phyloP scores from a whole-genome alignment of 108 stramenopile species.

The Licmophora abbreviata region DNA sequence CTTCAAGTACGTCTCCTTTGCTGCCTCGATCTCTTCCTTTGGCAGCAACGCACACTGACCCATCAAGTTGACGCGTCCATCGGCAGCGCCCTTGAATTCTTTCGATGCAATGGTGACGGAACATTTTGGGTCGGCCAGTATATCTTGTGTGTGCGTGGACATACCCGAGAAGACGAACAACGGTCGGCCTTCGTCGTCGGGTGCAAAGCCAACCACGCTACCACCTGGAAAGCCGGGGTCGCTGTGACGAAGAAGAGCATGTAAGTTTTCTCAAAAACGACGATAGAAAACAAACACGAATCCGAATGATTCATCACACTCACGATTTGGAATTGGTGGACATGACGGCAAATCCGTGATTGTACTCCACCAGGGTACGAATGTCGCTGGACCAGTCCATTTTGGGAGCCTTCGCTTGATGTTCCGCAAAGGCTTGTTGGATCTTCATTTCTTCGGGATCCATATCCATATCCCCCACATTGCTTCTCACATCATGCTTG shows the following conservation, averaged over 20 bases:
- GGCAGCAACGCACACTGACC: conserved; percentile 61
- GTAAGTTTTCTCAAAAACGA: not conserved
- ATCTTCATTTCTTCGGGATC: conserved; percentile 47
- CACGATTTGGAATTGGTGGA: conserved; percentile 71
- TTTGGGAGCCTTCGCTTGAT: conserved; percentile 69
- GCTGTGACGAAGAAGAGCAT: conserved; percentile 10
- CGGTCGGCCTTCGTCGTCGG: conserved; percentile 86
- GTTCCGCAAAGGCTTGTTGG: conserved; percentile 34
- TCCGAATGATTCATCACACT: conserved; percentile 6
- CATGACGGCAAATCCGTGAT: conserved; percentile 88
- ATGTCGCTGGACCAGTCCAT: conserved; percentile 58
- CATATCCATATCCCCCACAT: conserved; percentile 23
- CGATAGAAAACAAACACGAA: not conserved
- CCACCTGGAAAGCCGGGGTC: conserved; percentile 86
- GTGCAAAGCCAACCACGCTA: conserved; percentile 91
- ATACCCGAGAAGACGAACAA: conserved; percentile 90
- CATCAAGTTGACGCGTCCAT: conserved; percentile 92
- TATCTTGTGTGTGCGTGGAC: conserved; percentile 88
- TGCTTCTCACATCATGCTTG: conserved; percentile 25
- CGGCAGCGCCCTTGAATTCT: conserved; percentile 91
- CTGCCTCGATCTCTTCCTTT: conserved; percentile 39
- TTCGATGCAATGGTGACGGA: conserved; percentile 86
- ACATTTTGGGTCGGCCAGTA: conserved; percentile 67
- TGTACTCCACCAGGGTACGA: conserved; percentile 73
- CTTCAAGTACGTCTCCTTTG: conserved; percentile 65